phyloP scores from a whole-genome alignment of 441 rosid species.

The Pelargonium australe region DNA sequence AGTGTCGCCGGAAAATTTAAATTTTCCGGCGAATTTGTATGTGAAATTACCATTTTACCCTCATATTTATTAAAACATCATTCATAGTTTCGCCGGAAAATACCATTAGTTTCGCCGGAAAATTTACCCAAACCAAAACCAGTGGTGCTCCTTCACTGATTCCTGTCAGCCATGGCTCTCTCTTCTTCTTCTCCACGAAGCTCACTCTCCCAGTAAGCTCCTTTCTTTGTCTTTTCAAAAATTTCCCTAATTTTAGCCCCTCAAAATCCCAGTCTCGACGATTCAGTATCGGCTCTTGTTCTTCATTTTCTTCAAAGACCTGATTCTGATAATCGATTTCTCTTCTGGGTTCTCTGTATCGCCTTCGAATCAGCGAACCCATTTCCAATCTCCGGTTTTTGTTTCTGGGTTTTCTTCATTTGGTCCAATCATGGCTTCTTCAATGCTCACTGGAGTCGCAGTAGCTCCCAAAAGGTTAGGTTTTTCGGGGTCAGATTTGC shows the following conservation, averaged over 20 bases:
- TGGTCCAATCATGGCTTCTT: conserved; percentile 50
- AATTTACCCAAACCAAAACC: background rate
- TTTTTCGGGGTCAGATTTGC: conserved; percentile 37
- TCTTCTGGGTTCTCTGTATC: background rate
- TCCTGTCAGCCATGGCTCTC: background rate
- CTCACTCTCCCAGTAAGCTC: background rate
- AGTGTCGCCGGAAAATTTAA: too few species aligned
- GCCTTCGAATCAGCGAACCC: conserved; percentile 3
- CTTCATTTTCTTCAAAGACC: background rate
- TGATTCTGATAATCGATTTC: background rate
- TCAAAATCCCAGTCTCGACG: background rate
- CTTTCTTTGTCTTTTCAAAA: background rate
- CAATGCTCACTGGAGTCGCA: conserved; percentile 50
- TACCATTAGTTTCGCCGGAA: too few species aligned
- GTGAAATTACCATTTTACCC: too few species aligned
- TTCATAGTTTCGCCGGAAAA: too few species aligned
- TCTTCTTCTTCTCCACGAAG: background rate
- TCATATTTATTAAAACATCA: too few species aligned
- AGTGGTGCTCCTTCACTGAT: conserved; percentile 3
- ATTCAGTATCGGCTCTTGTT: background rate
- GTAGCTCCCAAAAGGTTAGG: conserved; percentile 36
- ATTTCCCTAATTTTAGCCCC: background rate
- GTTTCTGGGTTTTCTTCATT: conserved; percentile 13
- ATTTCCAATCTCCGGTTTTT: background rate
- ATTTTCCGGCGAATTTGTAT: too few species aligned